A percentile compares a stretch with the other conserved stretches of the same genome.
Evolutionary conservation across 2,329 filamentous ascomycete genomes (phyloP).

Genomic region (Botryotinia narcissicola): DNA sequence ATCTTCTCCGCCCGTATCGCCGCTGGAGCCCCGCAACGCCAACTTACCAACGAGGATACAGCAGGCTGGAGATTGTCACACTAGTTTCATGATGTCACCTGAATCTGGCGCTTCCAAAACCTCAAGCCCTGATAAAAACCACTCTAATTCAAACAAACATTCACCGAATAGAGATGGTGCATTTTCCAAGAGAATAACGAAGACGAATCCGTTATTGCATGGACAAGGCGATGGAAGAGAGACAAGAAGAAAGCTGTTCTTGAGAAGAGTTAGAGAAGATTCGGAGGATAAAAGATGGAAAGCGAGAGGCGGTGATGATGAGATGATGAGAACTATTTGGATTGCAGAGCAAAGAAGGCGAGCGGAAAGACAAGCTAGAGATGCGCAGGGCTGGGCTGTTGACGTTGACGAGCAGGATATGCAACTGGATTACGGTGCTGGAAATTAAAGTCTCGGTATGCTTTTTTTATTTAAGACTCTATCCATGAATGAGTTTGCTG

Average conservation of each 20-base stretch:
- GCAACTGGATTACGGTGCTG: conserved; percentile 12
- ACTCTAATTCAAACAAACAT: conserved; percentile 8
- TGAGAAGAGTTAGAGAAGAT: conserved; percentile 63
- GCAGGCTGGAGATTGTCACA: not conserved
- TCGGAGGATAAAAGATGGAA: conserved; percentile 60
- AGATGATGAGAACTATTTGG: conserved; percentile 45
- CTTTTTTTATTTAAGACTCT: not conserved
- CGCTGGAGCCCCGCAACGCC: conserved; percentile 12
- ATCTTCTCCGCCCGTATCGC: conserved; percentile 19
- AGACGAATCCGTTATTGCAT: conserved; percentile 61
- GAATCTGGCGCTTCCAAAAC: conserved; percentile 1
- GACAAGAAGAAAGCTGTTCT: conserved; percentile 63
- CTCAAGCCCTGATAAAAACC: not conserved
- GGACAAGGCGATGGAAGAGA: conserved; percentile 59
- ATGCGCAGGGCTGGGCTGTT: conserved; percentile 30
- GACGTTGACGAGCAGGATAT: conserved; percentile 24
- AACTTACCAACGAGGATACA: not conserved
- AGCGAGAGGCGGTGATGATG: conserved; percentile 61
- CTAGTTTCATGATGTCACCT: conserved; percentile 8
- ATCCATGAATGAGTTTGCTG: not conserved
- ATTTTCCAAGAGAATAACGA: conserved; percentile 48
- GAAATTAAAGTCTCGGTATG: conserved; percentile 20
- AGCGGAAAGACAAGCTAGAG: conserved; percentile 36
- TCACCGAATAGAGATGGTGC: conserved; percentile 24
- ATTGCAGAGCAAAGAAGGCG: conserved; percentile 41